Percentiles rank a stretch among this genome's conserved stretches.
Conservation (phyloP, 1,284 basidiomycete species). For the Phlebopus sp. region DNA sequence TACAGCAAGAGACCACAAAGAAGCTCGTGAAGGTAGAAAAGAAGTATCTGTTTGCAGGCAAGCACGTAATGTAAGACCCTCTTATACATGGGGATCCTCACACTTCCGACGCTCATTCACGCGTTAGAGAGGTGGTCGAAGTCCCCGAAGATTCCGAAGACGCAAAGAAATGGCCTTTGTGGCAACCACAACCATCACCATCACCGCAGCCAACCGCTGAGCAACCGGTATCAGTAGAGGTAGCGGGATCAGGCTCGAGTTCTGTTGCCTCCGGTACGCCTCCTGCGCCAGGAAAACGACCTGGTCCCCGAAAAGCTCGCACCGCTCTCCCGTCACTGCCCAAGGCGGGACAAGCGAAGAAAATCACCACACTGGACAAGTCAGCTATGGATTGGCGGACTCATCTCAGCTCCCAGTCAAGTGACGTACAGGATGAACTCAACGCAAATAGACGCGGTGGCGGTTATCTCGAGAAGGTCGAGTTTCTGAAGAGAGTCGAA, state of each 20-base stretch:
- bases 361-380: slow-evolving; percentile 78
- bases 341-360: slow-evolving; percentile 55
- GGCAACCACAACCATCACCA: slow-evolving; percentile 29
- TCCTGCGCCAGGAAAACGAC: slow-evolving; percentile 38
- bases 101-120: slow-evolving; percentile 19
- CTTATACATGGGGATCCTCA: slow-evolving; percentile 1
- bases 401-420: slow-evolving; percentile 50
- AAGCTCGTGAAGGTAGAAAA: slow-evolving; percentile 65
- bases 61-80: slow-evolving; percentile 60
- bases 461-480: slow-evolving; percentile 79
- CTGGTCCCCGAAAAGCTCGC: slow-evolving; percentile 66
- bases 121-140: slow-evolving; percentile 64
- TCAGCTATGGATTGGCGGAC: slow-evolving; percentile 79
- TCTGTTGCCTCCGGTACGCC: slow-evolving; percentile 11
- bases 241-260: slow-evolving; percentile 8
- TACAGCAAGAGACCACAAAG: slow-evolving; percentile 14
- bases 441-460: slow-evolving; percentile 67
- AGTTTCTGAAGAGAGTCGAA: slow-evolving; percentile 73
- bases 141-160: slow-evolving; percentile 70
- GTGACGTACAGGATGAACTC: slow-evolving; percentile 62
- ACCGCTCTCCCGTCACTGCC: slow-evolving; percentile 50
- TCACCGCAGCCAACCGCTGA: not conserved
- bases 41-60: slow-evolving; percentile 69
- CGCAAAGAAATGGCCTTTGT: slow-evolving; percentile 69
- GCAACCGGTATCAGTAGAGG: slow-evolving; percentile 2